A percentile compares a stretch with the other conserved stretches of the same genome.
phyloP scores from a whole-genome alignment of 176 grass and related monocot species.

The Aechmea fasciata region DNA sequence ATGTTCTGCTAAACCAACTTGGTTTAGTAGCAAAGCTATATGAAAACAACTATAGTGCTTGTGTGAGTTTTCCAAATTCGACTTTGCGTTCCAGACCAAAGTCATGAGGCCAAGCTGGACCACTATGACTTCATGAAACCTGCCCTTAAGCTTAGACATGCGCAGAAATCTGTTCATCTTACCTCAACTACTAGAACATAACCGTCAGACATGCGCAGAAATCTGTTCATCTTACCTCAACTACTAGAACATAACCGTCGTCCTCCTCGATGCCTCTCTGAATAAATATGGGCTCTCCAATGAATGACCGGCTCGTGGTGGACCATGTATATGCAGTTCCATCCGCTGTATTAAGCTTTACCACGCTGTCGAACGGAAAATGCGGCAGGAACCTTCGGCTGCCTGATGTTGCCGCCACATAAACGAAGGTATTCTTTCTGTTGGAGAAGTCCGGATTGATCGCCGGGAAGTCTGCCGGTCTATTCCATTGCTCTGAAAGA shows the following conservation, averaged over 20 bases:
- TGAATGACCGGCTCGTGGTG: conserved; percentile 37
- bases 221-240: conserved; percentile 42
- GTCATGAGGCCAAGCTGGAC: too few relatives aligned
- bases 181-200: conserved; percentile 93
- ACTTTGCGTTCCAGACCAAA: too few relatives aligned
- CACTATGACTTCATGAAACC: background rate
- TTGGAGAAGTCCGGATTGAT: conserved; percentile 59
- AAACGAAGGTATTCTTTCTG: conserved; percentile 54
- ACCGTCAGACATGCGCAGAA: conserved; percentile 24
- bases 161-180: background rate
- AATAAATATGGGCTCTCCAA: conserved; percentile 77
- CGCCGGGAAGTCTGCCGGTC: conserved; percentile 54
- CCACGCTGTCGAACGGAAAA: conserved; percentile 76
- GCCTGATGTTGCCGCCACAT: conserved; percentile 39
- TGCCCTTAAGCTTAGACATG: background rate
- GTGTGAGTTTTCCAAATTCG: too few relatives aligned
- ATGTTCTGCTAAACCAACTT: background rate
- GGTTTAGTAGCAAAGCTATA: too few relatives aligned
- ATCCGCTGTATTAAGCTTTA: conserved; percentile 43
- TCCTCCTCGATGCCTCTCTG: conserved; percentile 38
- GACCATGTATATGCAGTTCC: conserved; percentile 40
- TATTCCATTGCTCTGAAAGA: conserved; percentile 46
- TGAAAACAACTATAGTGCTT: too few relatives aligned
- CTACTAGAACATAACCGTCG: conserved; percentile 74
- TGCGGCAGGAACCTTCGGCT: conserved; percentile 49